Evolutionary conservation across 2,329 filamentous ascomycete genomes (phyloP).

Genomic region (Aspergillus niger): DNA sequence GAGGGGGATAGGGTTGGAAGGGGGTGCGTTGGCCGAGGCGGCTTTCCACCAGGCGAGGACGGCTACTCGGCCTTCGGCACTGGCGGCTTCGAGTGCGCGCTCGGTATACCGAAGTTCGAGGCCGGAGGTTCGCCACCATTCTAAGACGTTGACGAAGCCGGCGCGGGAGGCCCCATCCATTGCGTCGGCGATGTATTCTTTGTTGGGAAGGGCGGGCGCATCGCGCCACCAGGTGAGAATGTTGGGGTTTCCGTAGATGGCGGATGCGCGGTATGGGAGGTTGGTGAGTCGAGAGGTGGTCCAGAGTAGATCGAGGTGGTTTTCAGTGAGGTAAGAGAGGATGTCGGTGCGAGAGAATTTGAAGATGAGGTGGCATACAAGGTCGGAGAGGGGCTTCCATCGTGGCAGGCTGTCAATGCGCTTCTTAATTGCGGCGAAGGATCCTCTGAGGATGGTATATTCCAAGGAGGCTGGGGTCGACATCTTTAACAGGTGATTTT

Average conservation of each 20-base stretch:
- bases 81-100: conserved; percentile 82
- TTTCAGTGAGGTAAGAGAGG: conserved; percentile 69
- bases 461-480: conserved; percentile 75
- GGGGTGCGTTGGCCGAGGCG: conserved; percentile 61
- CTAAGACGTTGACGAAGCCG: conserved; percentile 80
- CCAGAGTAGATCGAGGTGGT: conserved; percentile 76
- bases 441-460: conserved; percentile 76
- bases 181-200: conserved; percentile 82
- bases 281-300: conserved; percentile 79
- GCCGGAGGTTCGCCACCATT: conserved; percentile 87
- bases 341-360: conserved; percentile 83
- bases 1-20: conserved; percentile 56
- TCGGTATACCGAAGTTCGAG: conserved; percentile 84
- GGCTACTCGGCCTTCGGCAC: conserved; percentile 76
- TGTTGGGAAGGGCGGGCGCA: conserved; percentile 77
- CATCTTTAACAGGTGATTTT: conserved; percentile 62
- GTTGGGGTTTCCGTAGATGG: conserved; percentile 79
- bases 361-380: conserved; percentile 86
- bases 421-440: conserved; percentile 69
- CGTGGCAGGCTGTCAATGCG: conserved; percentile 70
- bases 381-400: conserved; percentile 72
- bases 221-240: conserved; percentile 91
- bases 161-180: conserved; percentile 84
- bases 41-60: conserved; percentile 94
- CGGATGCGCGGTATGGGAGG: conserved; percentile 83